Evolutionary conservation across 345 rosid species (phyloP).

Genomic region (Lepidium sativum): DNA sequence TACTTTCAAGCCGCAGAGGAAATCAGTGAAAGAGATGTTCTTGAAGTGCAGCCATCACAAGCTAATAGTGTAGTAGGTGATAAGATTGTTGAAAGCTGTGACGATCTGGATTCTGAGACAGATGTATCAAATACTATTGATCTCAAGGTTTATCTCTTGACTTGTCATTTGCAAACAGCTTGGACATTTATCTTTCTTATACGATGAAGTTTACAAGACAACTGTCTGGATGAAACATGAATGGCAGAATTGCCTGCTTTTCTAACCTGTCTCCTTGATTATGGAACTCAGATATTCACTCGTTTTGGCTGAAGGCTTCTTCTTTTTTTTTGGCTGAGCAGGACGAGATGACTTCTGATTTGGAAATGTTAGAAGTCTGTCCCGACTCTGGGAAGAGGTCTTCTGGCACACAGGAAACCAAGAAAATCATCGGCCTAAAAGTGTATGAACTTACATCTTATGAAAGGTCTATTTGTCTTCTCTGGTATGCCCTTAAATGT

Average conservation of each 20-base stretch:
- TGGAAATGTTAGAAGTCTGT: constrained; percentile 17
- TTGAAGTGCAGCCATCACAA: constrained; percentile 25
- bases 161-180: not conserved
- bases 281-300: constrained; percentile 13
- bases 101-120: constrained; percentile 15
- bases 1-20: constrained; percentile 35
- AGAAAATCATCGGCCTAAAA: constrained; percentile 26
- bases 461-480: not conserved
- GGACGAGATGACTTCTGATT: constrained; percentile 26
- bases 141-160: constrained; percentile 22
- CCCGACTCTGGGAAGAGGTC: constrained; percentile 17
- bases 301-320: not conserved
- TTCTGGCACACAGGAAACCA: constrained; percentile 13
- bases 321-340: constrained; percentile 11
- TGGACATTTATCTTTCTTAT: not conserved
- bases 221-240: not conserved
- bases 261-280: not conserved
- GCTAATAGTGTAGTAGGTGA: constrained; percentile 23
- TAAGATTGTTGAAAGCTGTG: constrained; percentile 24
- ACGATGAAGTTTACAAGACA: not conserved
- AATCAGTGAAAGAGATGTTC: constrained; percentile 32
- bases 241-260: not conserved
- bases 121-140: constrained; percentile 23
- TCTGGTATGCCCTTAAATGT: not conserved
- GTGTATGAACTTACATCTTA: constrained; percentile 24